Conservation (phyloP, 345 rosid genomes). For the Eucalyptus curtisii region DNA sequence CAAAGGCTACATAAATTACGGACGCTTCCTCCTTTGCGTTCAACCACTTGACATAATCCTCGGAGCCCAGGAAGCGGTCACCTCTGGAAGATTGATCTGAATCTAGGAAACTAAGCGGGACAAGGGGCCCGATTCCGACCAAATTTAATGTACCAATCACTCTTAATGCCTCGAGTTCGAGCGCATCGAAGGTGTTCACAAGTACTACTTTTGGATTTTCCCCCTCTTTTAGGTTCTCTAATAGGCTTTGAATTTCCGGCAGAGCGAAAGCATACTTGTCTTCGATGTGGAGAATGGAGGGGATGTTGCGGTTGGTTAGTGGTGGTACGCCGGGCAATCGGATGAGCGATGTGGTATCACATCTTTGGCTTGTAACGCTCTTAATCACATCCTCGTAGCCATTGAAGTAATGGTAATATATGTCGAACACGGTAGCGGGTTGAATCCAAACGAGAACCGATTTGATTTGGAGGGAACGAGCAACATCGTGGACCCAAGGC, state of each 20-base stretch:
- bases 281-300: slow-evolving; percentile 27
- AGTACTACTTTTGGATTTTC: not conserved
- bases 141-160: not conserved
- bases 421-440: slow-evolving; percentile 45
- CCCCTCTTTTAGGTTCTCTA: not conserved
- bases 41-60: not conserved
- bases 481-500: slow-evolving; percentile 35
- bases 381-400: slow-evolving; percentile 15
- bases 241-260: not conserved
- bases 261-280: not conserved
- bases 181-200: not conserved
- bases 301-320: slow-evolving; percentile 26
- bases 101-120: not conserved
- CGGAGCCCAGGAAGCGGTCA: not conserved
- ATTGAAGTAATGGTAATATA: slow-evolving; percentile 41
- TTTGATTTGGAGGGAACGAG: slow-evolving; percentile 24
- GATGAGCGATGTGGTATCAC: not conserved
- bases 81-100: not conserved
- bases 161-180: not conserved
- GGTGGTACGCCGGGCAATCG: slow-evolving; percentile 35
- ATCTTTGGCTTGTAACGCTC: not conserved
- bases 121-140: not conserved
- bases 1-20: not conserved
- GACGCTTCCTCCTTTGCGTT: not conserved
- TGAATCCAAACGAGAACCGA: slow-evolving; percentile 46